These are phyloP conservation scores for Thoreauomyces humboldtii DNA, from an alignment of 192 early-diverging fungal species.

Conservation along the genomic window DNA sequence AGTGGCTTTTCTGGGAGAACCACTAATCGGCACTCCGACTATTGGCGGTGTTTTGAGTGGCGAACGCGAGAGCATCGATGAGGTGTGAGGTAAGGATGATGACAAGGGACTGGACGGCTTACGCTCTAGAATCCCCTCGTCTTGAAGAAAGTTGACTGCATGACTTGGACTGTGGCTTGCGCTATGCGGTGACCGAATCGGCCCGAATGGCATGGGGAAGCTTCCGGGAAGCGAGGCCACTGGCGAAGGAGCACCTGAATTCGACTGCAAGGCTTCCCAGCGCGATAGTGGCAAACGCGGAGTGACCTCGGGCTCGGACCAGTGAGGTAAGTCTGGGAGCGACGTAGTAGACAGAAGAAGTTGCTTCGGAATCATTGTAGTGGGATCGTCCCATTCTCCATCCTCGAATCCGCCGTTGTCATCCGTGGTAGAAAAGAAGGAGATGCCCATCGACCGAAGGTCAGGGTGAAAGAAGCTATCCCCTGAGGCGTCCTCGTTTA, in stretches of 20 bases:
- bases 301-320: slow-evolving; percentile 8
- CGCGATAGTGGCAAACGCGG: no score
- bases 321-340: slow-evolving; percentile 43
- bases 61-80: not conserved
- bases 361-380: slow-evolving; percentile 40
- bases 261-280: no score
- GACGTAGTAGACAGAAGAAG: slow-evolving; percentile 35
- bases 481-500: no score
- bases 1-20: not conserved
- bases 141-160: not conserved
- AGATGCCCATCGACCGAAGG: not conserved
- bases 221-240: not conserved
- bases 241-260: not conserved
- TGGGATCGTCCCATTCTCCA: slow-evolving; percentile 25
- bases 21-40: not conserved
- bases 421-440: slow-evolving; percentile 6
- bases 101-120: not conserved
- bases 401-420: slow-evolving; percentile 29
- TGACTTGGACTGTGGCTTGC: not conserved
- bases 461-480: not conserved
- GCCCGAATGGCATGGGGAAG: no score
- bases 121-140: not conserved
- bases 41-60: not conserved
- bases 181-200: not conserved
- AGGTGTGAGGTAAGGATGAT: not conserved